These are phyloP conservation scores for Sugiyamaella sp. DNA, from an alignment of 1,139 yeast genomes.

Conservation along the genomic window DNA sequence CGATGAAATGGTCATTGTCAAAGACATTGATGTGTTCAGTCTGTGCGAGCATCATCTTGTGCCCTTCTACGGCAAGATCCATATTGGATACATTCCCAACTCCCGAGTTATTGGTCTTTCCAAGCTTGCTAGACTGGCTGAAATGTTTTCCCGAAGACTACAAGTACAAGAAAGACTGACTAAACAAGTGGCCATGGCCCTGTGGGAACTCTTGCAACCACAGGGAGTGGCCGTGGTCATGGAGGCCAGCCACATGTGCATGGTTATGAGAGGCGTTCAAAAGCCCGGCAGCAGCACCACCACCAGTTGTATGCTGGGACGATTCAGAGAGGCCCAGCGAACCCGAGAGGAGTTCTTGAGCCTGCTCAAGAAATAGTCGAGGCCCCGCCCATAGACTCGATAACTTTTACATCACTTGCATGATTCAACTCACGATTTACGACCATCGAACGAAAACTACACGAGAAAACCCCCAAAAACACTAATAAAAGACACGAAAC, in stretches of 20 bases:
- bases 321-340: constrained; percentile 89
- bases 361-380: constrained; percentile 42
- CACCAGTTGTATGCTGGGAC: constrained; percentile 96
- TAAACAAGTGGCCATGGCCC: constrained; percentile 95
- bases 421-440: constrained; percentile 25
- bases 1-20: constrained; percentile 97
- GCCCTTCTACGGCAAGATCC: constrained; percentile 95
- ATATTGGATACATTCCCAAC: constrained; percentile 95
- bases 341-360: constrained; percentile 95
- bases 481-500: not conserved
- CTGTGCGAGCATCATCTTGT: constrained; percentile 97
- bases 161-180: constrained; percentile 97
- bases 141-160: constrained; percentile 91
- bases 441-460: constrained; percentile 1
- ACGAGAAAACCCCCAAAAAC: not conserved
- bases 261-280: constrained; percentile 98
- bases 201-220: constrained; percentile 87
- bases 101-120: constrained; percentile 92
- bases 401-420: constrained; percentile 5
- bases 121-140: constrained; percentile 92
- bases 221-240: constrained; percentile 97
- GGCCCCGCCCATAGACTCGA: not conserved
- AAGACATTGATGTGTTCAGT: constrained; percentile 90
- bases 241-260: constrained; percentile 98
- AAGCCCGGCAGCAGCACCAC: constrained; percentile 92